phyloP scores from a whole-genome alignment of 2,329 filamentous ascomycete genomes.

The Akanthomyces muscarius region DNA sequence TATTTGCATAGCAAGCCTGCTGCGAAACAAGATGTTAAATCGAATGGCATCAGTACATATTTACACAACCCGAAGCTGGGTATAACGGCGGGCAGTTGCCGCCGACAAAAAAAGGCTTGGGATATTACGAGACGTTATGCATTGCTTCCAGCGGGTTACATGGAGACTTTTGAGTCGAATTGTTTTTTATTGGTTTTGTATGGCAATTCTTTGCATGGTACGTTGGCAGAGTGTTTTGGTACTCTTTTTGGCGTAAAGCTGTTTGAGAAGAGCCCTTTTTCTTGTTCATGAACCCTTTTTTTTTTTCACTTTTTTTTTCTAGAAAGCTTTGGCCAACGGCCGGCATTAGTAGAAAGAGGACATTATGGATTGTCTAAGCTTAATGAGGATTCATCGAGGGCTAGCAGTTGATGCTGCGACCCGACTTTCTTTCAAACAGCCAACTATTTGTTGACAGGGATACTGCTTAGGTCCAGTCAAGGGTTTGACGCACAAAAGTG shows the following conservation, averaged over 20 bases:
- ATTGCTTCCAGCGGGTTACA: constrained; percentile 37
- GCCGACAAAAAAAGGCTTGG: constrained; percentile 26
- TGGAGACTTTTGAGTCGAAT: constrained; percentile 23
- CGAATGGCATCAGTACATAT: constrained; percentile 11
- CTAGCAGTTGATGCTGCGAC: constrained; percentile 48
- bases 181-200: constrained; percentile 24
- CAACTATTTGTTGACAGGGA: background rate
- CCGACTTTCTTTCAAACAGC: background rate
- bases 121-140: constrained; percentile 35
- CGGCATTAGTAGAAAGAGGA: constrained; percentile 22
- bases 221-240: constrained; percentile 19
- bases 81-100: constrained; percentile 13
- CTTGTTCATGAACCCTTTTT: constrained; percentile 17
- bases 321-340: constrained; percentile 20
- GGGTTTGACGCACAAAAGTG: background rate
- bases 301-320: constrained; percentile 18
- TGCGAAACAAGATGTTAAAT: background rate
- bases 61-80: constrained; percentile 2
- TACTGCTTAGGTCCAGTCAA: background rate
- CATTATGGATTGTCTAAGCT: constrained; percentile 21
- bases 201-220: constrained; percentile 18
- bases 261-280: background rate
- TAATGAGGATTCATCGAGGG: constrained; percentile 27
- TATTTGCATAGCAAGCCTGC: background rate
- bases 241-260: constrained; percentile 14